These are phyloP conservation scores for Alternaria hordeiaustralica DNA, from an alignment of 2,329 filamentous ascomycete species.

Conservation along the genomic window DNA sequence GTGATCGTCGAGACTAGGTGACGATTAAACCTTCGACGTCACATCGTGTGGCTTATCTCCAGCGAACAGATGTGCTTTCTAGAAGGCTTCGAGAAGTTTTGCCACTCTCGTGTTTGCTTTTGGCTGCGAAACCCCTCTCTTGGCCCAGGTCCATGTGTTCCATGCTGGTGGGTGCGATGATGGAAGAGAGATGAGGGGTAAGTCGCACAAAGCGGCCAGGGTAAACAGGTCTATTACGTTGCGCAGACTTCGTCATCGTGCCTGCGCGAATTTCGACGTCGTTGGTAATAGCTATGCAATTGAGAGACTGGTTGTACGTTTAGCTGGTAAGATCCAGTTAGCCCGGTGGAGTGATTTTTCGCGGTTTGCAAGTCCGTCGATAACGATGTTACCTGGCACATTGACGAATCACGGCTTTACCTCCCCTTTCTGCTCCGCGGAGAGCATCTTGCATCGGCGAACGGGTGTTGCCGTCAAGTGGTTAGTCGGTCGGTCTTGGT, in stretches of 20 bases:
- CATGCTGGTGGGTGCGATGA: not conserved
- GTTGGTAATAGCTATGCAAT: not conserved
- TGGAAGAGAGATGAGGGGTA: slow-evolving; percentile 1
- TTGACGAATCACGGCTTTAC: not conserved
- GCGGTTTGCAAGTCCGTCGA: not conserved
- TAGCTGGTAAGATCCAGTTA: not conserved
- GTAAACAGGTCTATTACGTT: not conserved
- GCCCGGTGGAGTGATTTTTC: not conserved
- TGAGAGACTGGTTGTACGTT: not conserved
- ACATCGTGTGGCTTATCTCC: not conserved
- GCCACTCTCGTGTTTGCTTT: slow-evolving; percentile 2
- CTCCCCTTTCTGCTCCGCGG: not conserved
- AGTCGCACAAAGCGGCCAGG: not conserved
- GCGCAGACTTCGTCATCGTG: not conserved
- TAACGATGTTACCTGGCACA: not conserved
- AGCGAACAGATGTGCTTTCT: not conserved
- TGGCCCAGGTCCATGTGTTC: not conserved
- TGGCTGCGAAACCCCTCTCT: not conserved
- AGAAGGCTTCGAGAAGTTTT: slow-evolving; percentile 9
- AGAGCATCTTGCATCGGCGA: not conserved
- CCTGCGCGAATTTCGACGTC: not conserved
- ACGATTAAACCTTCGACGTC: not conserved
- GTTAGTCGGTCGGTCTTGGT: not conserved
- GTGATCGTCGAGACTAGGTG: not conserved
- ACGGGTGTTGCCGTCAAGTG: not conserved